Conservation (phyloP, 352 stramenopile species). For the Lagenidium giganteum region DNA sequence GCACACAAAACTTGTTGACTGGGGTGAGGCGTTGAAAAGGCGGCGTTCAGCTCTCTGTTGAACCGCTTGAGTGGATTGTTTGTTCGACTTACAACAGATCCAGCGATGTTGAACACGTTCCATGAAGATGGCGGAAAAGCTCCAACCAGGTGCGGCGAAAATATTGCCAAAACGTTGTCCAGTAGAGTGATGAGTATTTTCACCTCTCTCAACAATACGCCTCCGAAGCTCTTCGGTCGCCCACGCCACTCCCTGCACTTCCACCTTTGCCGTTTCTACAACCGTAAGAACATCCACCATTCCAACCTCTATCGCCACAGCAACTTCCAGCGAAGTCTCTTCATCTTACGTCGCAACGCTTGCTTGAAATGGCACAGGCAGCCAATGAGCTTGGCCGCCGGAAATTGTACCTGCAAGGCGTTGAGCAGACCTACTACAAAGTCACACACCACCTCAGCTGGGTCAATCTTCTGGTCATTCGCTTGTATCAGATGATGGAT, state of each 20-base stretch:
- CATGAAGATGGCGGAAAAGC: conserved; percentile 4
- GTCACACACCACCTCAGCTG: conserved; percentile 1
- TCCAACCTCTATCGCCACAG: conserved; percentile 13
- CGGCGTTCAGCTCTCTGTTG: conserved; percentile 5
- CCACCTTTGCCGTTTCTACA: conserved; percentile 7
- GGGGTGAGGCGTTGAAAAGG: conserved; percentile 3
- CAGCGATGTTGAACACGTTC: conserved; percentile 10
- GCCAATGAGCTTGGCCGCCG: background rate
- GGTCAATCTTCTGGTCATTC: background rate
- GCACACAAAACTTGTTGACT: too few species aligned
- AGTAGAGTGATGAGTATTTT: background rate
- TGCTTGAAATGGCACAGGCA: conserved; percentile 8
- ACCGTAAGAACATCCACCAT: conserved; percentile 13
- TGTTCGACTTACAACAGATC: background rate
- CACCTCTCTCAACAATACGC: too few species aligned
- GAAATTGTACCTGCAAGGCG: conserved; percentile 5
- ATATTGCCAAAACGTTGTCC: conserved; percentile 10
- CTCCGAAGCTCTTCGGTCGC: conserved; percentile 11
- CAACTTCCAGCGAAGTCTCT: conserved; percentile 10
- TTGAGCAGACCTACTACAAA: conserved; percentile 6
- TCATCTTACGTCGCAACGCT: conserved; percentile 9
- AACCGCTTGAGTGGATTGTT: conserved; percentile 10
- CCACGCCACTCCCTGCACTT: conserved; percentile 9
- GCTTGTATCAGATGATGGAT: background rate
- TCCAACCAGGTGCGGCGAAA: conserved; percentile 14